phyloP scores from a whole-genome alignment of 2,329 filamentous ascomycete species.

The Epichloe baconii region DNA sequence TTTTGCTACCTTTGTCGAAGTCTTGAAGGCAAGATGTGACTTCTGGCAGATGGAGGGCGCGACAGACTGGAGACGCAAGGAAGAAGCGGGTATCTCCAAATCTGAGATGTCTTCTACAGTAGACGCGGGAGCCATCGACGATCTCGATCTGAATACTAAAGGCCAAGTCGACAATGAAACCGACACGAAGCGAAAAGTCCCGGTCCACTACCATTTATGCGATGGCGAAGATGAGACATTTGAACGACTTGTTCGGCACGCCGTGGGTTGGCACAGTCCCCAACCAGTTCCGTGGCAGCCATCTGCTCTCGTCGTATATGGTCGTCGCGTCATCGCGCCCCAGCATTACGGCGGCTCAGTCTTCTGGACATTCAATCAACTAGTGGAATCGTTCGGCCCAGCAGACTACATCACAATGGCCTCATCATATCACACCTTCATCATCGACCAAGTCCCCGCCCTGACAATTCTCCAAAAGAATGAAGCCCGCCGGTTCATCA shows the following conservation, averaged over 20 bases:
- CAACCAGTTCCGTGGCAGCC: slow-evolving; percentile 27
- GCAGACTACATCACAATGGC: slow-evolving; percentile 76
- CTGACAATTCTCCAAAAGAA: slow-evolving; percentile 60
- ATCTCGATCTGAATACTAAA: neutral
- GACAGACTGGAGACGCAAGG: slow-evolving; percentile 54
- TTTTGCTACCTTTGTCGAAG: slow-evolving; percentile 63
- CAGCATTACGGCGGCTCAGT: slow-evolving; percentile 43
- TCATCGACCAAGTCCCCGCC: slow-evolving; percentile 57
- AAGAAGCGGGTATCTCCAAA: slow-evolving; percentile 18
- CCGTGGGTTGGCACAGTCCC: slow-evolving; percentile 12
- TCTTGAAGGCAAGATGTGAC: slow-evolving; percentile 65
- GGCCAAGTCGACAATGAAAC: neutral
- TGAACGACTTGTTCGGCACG: slow-evolving; percentile 10
- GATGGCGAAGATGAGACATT: slow-evolving; percentile 17
- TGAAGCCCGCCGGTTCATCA: slow-evolving; percentile 70
- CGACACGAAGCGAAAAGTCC: slow-evolving; percentile 11
- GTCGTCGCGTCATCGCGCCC: slow-evolving; percentile 47
- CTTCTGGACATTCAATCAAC: slow-evolving; percentile 53
- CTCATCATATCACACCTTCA: slow-evolving; percentile 65
- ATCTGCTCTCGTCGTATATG: slow-evolving; percentile 42
- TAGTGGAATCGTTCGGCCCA: slow-evolving; percentile 58
- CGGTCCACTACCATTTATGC: slow-evolving; percentile 18
- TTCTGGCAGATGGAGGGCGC: slow-evolving; percentile 74
- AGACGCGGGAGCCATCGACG: neutral
- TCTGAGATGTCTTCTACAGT: neutral